phyloP scores from a whole-genome alignment of 164 flowering plant genomes.

The Umbilicus rupestris region DNA sequence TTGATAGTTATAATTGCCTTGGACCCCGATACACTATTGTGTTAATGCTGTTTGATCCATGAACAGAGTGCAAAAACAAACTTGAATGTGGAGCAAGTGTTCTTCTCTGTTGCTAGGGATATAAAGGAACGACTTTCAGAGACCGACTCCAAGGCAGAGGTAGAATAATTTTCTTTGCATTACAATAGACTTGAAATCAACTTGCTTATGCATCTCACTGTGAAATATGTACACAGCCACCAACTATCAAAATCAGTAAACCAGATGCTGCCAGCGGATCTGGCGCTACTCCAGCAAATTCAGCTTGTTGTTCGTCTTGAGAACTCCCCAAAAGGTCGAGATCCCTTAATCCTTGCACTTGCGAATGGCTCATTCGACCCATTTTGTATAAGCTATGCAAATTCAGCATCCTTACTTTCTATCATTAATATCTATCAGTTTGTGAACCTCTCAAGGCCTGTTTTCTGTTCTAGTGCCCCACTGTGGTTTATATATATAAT shows the following conservation, averaged over 20 bases:
- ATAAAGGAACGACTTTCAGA: constrained; percentile 45
- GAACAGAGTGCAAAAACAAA: constrained; percentile 50
- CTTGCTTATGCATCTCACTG: background rate
- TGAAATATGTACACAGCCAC: constrained; percentile 24
- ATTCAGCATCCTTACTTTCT: background rate
- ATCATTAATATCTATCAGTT: background rate
- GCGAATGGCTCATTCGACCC: background rate
- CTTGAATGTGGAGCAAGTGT: constrained; percentile 45
- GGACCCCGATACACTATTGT: too few relatives aligned
- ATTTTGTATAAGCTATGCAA: too few relatives aligned
- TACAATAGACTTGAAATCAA: background rate
- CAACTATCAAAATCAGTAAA: constrained; percentile 36
- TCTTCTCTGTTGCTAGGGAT: constrained; percentile 45
- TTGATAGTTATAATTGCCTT: background rate
- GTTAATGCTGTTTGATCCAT: constrained; percentile 4
- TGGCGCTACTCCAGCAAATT: constrained; percentile 26
- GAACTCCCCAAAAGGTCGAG: background rate
- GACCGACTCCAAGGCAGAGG: constrained; percentile 39
- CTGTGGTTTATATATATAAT: background rate
- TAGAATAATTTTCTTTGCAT: constrained; percentile 8
- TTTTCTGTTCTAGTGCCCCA: background rate
- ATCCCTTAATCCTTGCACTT: background rate
- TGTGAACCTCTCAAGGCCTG: background rate
- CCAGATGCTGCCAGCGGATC: constrained; percentile 26
- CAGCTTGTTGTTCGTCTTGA: constrained; percentile 37